phyloP scores from a whole-genome alignment of 2,329 filamentous ascomycete genomes.

The Bipolaris cookei region DNA sequence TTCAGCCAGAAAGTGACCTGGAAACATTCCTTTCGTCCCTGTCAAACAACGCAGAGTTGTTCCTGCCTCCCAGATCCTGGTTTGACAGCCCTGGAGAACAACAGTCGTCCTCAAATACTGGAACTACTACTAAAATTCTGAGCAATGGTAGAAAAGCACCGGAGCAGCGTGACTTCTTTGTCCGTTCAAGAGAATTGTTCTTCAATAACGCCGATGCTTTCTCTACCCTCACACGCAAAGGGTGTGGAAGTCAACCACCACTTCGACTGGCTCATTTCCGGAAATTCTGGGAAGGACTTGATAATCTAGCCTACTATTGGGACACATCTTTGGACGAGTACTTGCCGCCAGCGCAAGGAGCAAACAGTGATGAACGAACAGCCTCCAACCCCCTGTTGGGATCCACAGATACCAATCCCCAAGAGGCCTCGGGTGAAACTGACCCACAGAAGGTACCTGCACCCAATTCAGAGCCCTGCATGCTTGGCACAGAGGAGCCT shows the following conservation, averaged over 20 bases:
- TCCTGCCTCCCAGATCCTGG: conserved; percentile 51
- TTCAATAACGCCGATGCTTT: conserved; percentile 65
- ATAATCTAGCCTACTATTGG: conserved; percentile 68
- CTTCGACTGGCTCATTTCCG: conserved; percentile 62
- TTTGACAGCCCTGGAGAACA: conserved; percentile 36
- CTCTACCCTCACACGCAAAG: conserved; percentile 60
- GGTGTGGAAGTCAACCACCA: conserved; percentile 53
- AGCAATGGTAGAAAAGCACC: conserved; percentile 59
- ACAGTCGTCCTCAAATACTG: conserved; percentile 31
- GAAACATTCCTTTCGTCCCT: conserved; percentile 49
- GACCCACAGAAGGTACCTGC: conserved; percentile 18
- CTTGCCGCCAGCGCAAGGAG: conserved; percentile 42
- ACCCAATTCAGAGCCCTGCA: conserved; percentile 12
- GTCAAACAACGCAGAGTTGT: conserved; percentile 44
- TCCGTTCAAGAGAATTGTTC: conserved; percentile 58
- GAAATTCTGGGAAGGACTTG: conserved; percentile 66
- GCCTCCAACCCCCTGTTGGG: conserved; percentile 2
- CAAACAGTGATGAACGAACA: conserved; percentile 11
- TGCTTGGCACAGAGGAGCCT: conserved; percentile 33
- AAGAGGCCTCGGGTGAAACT: conserved; percentile 18
- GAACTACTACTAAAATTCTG: conserved; percentile 42
- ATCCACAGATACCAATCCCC: conserved; percentile 6
- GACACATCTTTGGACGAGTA: conserved; percentile 65
- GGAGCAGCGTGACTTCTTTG: conserved; percentile 56
- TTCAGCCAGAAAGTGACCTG: conserved; percentile 46